phyloP scores from a whole-genome alignment of 345 rosid species.

The Murraya paniculata region DNA sequence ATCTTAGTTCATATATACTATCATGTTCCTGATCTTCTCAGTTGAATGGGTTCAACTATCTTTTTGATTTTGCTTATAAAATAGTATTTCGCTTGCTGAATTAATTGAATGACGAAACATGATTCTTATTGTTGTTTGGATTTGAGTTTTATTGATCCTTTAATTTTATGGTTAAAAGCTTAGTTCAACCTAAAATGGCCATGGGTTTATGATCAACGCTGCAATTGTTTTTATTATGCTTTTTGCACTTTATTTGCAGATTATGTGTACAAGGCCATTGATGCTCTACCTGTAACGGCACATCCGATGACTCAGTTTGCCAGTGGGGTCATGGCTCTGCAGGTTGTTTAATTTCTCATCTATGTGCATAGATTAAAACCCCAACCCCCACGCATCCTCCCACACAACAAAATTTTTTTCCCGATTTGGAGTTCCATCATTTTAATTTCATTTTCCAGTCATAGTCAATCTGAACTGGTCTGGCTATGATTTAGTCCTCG shows the following conservation, averaged over 20 bases:
- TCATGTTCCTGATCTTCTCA: not conserved
- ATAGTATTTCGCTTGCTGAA: not conserved
- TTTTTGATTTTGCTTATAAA: not conserved
- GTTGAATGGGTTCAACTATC: not conserved
- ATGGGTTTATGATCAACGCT: conserved; percentile 4
- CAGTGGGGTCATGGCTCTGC: conserved; percentile 99
- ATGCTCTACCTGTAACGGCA: conserved; percentile 82
- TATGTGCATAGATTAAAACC: not conserved
- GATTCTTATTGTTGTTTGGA: not conserved
- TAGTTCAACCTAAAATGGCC: not conserved
- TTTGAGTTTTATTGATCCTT: not conserved
- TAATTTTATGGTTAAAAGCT: not conserved
- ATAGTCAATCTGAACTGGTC: not conserved
- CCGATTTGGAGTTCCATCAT: not conserved
- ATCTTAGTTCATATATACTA: not conserved
- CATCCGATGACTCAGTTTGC: conserved; percentile 99
- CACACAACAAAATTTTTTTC: not conserved
- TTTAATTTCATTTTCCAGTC: conserved; percentile 4
- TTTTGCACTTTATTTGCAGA: conserved; percentile 42
- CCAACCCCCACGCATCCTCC: no score
- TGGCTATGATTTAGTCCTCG: not conserved
- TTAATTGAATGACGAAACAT: not conserved
- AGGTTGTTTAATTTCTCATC: conserved; percentile 46
- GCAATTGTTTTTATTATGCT: conserved; percentile 4
- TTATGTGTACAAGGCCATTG: conserved; percentile 85